Conservation (phyloP, 305 asterid genomes). For the Caryopteris hybrid region DNA sequence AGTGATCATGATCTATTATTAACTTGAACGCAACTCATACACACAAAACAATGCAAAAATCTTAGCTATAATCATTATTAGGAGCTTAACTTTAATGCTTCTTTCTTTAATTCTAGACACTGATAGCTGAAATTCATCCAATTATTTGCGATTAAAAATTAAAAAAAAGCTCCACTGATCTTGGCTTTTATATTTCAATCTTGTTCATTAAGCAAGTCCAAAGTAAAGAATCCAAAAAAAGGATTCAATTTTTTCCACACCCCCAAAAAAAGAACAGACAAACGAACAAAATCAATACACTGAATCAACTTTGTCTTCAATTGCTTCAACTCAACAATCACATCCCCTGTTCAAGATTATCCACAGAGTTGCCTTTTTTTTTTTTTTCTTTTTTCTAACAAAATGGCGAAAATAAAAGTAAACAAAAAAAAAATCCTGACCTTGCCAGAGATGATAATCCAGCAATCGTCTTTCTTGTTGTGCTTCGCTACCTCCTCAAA, state of each 20-base stretch:
- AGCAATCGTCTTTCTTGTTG: constrained; percentile 48
- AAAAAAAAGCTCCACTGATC: too few relatives aligned
- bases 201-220: too few relatives aligned
- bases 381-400: too few relatives aligned
- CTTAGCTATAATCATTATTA: too few relatives aligned
- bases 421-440: constrained; percentile 15
- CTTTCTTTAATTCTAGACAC: not conserved
- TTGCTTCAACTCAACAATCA: not conserved
- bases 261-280: not conserved
- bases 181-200: too few relatives aligned
- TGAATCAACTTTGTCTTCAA: not conserved
- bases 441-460: constrained; percentile 65
- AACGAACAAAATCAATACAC: not conserved
- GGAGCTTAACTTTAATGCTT: too few relatives aligned
- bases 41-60: not conserved
- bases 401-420: too few relatives aligned
- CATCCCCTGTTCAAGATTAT: not conserved
- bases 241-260: too few relatives aligned
- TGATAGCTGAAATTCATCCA: not conserved
- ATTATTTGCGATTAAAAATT: not conserved
- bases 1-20: not conserved
- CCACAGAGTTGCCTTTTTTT: not conserved
- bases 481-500: constrained; percentile 49
- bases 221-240: too few relatives aligned
- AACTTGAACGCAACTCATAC: not conserved